These are phyloP conservation scores for Pyricularia sp. DNA, from an alignment of 2,329 filamentous ascomycete genomes.

Conservation along the genomic window DNA sequence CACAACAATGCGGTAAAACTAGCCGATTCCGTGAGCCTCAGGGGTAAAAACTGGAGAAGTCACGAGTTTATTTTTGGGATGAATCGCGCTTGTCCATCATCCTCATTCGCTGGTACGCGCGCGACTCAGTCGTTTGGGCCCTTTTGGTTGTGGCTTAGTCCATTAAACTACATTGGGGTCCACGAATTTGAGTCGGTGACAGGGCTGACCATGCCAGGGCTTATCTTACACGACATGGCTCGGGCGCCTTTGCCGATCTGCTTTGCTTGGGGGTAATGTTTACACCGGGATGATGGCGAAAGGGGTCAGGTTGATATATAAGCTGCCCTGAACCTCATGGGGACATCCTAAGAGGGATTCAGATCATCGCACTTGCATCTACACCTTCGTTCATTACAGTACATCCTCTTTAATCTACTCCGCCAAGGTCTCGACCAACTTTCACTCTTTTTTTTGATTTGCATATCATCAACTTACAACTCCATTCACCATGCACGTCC, in stretches of 20 bases:
- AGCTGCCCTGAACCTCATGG: not conserved
- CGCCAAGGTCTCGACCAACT: not conserved
- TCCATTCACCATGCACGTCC: not conserved
- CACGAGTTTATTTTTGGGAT: not conserved
- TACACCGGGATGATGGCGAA: not conserved
- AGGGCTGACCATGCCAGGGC: not conserved
- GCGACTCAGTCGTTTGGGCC: not conserved
- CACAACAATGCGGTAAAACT: not conserved
- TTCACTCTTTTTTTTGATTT: not conserved
- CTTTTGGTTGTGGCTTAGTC: not conserved
- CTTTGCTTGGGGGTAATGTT: not conserved
- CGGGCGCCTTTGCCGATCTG: not conserved
- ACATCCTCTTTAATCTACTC: not conserved
- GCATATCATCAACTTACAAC: not conserved
- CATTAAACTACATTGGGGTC: not conserved
- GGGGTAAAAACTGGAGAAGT: not conserved
- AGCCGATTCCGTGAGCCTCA: not conserved
- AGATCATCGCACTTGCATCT: not conserved
- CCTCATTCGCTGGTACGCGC: not conserved
- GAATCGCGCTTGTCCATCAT: not conserved
- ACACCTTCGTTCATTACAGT: not conserved
- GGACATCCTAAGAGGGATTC: not conserved
- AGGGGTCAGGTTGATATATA: not conserved
- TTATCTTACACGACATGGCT: not conserved
- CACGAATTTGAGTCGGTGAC: not conserved